phyloP scores from a whole-genome alignment of 257 asterid genomes.

The Misopates orontium region DNA sequence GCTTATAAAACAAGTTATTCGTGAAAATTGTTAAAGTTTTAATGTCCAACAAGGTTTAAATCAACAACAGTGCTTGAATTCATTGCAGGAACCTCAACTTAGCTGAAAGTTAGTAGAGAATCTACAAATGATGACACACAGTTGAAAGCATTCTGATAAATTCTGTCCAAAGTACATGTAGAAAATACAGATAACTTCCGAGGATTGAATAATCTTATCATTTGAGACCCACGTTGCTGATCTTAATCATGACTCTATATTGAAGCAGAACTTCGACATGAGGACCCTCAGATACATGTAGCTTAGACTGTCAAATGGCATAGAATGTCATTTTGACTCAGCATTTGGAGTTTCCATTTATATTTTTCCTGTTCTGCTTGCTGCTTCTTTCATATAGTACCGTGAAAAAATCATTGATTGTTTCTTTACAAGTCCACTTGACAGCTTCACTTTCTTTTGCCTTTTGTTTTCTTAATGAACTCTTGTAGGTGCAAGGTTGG shows the following conservation, averaged over 20 bases:
- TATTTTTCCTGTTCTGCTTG: background rate
- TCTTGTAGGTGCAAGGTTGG: slow-evolving; percentile 90
- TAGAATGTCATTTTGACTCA: background rate
- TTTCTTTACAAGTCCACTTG: slow-evolving; percentile 2
- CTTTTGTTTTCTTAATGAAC: slow-evolving; percentile 19
- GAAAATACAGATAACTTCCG: background rate
- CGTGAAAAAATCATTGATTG: background rate
- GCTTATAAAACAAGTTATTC: too few relatives aligned
- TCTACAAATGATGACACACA: background rate
- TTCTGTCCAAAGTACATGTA: background rate
- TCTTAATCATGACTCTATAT: background rate
- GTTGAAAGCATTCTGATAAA: background rate
- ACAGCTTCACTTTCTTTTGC: slow-evolving; percentile 24
- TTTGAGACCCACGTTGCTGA: background rate
- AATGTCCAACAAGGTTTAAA: background rate
- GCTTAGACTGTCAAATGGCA: background rate
- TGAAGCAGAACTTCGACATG: background rate
- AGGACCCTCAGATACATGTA: too few relatives aligned
- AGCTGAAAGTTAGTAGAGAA: background rate
- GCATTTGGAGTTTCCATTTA: background rate
- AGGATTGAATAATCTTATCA: background rate
- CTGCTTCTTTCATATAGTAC: slow-evolving; percentile 2
- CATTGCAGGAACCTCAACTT: too few relatives aligned
- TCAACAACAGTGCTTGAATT: background rate
- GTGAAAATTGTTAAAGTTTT: background rate